Evolutionary conservation across 2,329 filamentous ascomycete genomes (phyloP), one percentile per base, ranked within the genome.

Genomic region (Cryphonectria parasitica): DNA sequence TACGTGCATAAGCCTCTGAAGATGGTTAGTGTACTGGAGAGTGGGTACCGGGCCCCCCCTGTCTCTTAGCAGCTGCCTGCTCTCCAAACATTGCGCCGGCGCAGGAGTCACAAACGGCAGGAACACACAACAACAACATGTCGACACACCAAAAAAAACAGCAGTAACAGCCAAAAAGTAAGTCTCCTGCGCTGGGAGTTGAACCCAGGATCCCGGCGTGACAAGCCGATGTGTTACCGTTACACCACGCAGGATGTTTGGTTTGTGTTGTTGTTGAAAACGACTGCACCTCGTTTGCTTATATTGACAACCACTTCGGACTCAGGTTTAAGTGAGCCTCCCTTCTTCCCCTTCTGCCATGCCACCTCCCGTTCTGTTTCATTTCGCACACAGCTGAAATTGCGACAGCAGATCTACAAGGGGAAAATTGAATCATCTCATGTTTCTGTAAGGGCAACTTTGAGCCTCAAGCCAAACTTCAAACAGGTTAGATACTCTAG

Each of bases 191-290:
- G 58, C 58, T 36, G 58, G 58, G 58, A 61, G 34, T 61, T 61
- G 58, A 61, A 61, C 58, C 58, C 58, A 36, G 58, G 34, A 61
- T 39, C 58, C 58, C 58, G 34, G 58, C 58, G 58, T 61, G 58
- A 61, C 58, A 61, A 61, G 58, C 58, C 34, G 58, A 39, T 61
- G 34, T 61, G 58, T 39, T 61, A 61, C 58, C 58, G 34, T 61
- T 61, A 61, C 58, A 61, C 58, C 58, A 61, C 58, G 34, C 31
- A 61, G 58, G 58, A 61, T 58, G 25, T 58, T 31, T 34, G 15
- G 11, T 58, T 19, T 31, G 34, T 31, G 3, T 39, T 39, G 36
- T 39, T 56, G 54, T 58, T 58, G 54, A 22, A 58, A 17, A 31
- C 25, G 6, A 31, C 13, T 31, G 25, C 54, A 28, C 8, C 17